phyloP scores from a whole-genome alignment of 306 rosid species.

The Begonia peltatifolia region DNA sequence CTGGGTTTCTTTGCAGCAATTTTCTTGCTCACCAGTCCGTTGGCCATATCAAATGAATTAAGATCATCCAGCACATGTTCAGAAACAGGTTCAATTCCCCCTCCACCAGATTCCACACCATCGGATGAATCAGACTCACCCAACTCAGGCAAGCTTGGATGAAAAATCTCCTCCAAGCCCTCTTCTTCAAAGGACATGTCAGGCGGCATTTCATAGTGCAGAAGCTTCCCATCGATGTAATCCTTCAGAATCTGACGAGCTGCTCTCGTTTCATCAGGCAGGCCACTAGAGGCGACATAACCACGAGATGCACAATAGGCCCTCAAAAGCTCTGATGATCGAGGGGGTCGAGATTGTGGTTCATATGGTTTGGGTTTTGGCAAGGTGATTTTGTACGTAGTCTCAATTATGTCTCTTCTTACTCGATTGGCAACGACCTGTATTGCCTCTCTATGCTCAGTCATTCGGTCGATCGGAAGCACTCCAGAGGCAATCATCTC shows the following conservation, averaged over 20 bases:
- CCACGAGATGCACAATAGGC: constrained; percentile 80
- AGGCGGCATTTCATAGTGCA: constrained; percentile 70
- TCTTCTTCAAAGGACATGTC: constrained; percentile 24
- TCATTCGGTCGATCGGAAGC: constrained; percentile 86
- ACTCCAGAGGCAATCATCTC: constrained; percentile 97
- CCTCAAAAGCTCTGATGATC: constrained; percentile 78
- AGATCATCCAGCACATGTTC: constrained; percentile 70
- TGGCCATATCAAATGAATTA: constrained; percentile 61
- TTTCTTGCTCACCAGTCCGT: constrained; percentile 42
- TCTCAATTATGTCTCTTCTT: constrained; percentile 50
- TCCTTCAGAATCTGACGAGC: constrained; percentile 87
- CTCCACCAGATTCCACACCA: constrained; percentile 20
- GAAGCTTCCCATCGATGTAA: constrained; percentile 87
- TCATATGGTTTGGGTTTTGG: constrained; percentile 92
- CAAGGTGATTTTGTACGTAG: constrained; percentile 49
- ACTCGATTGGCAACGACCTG: constrained; percentile 84
- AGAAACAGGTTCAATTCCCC: constrained; percentile 23
- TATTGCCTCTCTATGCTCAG: constrained; percentile 76
- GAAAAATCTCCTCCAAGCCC: constrained; percentile 10
- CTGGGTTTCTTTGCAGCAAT: constrained; percentile 26
- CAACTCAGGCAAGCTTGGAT: constrained; percentile 11
- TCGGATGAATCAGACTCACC: constrained; percentile 38
- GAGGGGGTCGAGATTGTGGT: constrained; percentile 63
- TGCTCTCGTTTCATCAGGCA: constrained; percentile 93
- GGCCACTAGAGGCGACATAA: constrained; percentile 75